phyloP scores from a whole-genome alignment of 2,329 filamentous ascomycete genomes.

The Monosporascus ibericus region DNA sequence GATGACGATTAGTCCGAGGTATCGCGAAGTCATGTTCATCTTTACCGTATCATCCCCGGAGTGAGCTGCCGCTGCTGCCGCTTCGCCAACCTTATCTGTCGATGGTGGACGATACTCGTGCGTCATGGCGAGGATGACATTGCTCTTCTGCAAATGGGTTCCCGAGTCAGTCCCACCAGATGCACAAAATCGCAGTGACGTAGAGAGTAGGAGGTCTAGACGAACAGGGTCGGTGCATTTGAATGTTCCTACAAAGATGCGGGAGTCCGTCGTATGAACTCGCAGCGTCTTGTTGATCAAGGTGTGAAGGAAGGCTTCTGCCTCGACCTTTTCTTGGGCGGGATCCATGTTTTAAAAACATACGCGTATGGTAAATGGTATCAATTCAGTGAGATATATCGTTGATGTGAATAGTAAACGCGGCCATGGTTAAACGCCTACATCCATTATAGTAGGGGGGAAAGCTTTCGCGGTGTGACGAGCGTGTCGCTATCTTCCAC shows the following conservation, averaged over 20 bases:
- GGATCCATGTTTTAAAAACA: slow-evolving; percentile 9
- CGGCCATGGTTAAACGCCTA: background rate
- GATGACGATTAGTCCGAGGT: slow-evolving; percentile 83
- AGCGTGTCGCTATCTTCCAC: too few relatives aligned
- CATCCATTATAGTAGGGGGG: background rate
- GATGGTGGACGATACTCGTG: slow-evolving; percentile 84
- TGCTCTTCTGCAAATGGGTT: slow-evolving; percentile 60
- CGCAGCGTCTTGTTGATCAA: slow-evolving; percentile 75
- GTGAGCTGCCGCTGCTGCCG: slow-evolving; percentile 22
- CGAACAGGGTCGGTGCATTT: slow-evolving; percentile 90
- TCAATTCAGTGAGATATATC: slow-evolving; percentile 6
- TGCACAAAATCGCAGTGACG: background rate
- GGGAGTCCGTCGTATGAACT: slow-evolving; percentile 72
- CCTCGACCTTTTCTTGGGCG: slow-evolving; percentile 40
- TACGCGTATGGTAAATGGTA: background rate
- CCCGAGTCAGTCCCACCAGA: background rate
- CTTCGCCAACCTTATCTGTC: slow-evolving; percentile 35
- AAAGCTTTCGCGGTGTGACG: too few relatives aligned
- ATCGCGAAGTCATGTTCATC: slow-evolving; percentile 75
- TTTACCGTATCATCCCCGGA: slow-evolving; percentile 41
- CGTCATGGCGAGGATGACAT: slow-evolving; percentile 78
- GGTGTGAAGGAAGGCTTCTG: slow-evolving; percentile 51
- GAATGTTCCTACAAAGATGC: slow-evolving; percentile 84
- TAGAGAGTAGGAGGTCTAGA: slow-evolving; percentile 10
- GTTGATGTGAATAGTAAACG: background rate